phyloP scores from a whole-genome alignment of 139 green algal species.

The Coelastrella sp. region DNA sequence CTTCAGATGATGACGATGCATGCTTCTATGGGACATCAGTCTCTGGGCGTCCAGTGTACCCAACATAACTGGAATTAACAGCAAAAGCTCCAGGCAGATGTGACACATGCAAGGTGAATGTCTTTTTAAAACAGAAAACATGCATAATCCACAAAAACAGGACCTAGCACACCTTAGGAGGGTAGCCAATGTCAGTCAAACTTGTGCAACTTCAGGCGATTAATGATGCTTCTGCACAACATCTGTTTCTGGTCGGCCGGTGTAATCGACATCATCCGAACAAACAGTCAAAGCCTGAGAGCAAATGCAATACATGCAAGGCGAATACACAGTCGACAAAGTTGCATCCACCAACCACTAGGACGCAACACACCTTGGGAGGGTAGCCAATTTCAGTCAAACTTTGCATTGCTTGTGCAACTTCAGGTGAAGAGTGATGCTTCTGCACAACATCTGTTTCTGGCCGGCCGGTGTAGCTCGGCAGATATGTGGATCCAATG shows the following conservation, averaged over 20 bases:
- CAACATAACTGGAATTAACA: too few species aligned
- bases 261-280: too few species aligned
- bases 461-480: constrained; percentile 10
- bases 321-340: too few species aligned
- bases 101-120: too few species aligned
- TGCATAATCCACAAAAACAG: too few species aligned
- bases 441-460: background rate
- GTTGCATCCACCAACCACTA: too few species aligned
- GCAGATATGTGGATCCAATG: constrained; percentile 58
- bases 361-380: constrained; percentile 18
- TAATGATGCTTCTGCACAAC: background rate
- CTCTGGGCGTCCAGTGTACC: constrained; percentile 9
- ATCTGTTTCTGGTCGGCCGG: background rate
- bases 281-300: too few species aligned
- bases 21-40: background rate
- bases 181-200: constrained; percentile 32
- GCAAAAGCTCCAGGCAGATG: too few species aligned
- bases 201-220: background rate
- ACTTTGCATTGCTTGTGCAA: constrained; percentile 4
- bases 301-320: too few species aligned
- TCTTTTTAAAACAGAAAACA: too few species aligned
- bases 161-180: constrained; percentile 13
- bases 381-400: constrained; percentile 36
- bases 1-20: background rate
- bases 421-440: constrained; percentile 18